A percentile compares a stretch with the other conserved stretches of the same genome.
Evolutionary conservation across 1,284 basidiomycete genomes (phyloP).

Genomic region (Ganoderma meredithae): DNA sequence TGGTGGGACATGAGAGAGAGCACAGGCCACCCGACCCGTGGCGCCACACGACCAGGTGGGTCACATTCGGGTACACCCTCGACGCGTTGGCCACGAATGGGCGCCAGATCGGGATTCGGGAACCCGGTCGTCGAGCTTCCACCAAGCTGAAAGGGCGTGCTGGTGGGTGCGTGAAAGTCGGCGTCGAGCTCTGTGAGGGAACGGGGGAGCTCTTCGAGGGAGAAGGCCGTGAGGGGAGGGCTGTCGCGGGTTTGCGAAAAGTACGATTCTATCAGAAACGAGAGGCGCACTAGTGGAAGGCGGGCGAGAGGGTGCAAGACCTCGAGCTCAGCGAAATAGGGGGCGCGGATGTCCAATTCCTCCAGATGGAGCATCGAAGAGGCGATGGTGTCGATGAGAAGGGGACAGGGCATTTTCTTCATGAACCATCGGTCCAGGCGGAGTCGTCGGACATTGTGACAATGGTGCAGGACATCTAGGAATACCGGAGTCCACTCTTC

Average conservation of each 20-base stretch:
- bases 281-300: background rate
- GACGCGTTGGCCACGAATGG: background rate
- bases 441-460: constrained; percentile 3
- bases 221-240: background rate
- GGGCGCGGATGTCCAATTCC: background rate
- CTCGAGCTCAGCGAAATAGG: background rate
- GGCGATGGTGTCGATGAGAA: background rate
- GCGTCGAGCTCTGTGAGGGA: background rate
- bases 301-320: background rate
- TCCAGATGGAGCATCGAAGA: background rate
- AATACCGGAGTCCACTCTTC: background rate
- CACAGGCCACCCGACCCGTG: too few relatives aligned
- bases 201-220: background rate
- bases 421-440: constrained; percentile 7
- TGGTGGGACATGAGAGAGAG: too few relatives aligned
- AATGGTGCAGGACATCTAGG: constrained; percentile 1
- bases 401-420: background rate
- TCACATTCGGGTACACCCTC: background rate
- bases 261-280: background rate
- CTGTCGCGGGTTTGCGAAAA: background rate
- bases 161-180: background rate
- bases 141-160: background rate
- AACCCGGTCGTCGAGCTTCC: background rate
- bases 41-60: background rate
- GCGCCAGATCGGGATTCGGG: background rate